These are phyloP conservation scores for Hordeum vulgare DNA, from an alignment of 176 grass and related monocot species.

Conservation along the genomic window DNA sequence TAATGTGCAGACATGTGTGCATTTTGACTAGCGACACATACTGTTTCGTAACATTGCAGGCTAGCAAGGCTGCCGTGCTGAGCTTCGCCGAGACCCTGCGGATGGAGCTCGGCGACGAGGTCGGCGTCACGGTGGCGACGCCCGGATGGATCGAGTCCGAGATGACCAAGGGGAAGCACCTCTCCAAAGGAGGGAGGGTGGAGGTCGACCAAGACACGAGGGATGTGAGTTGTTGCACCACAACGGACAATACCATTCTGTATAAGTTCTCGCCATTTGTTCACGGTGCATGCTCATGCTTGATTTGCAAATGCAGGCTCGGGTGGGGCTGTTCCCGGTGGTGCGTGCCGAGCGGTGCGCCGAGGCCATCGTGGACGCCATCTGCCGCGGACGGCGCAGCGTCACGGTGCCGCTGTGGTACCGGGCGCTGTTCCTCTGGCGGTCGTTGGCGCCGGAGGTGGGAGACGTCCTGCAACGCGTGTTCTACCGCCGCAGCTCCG, in stretches of 20 bases:
- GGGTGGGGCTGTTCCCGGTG: conserved; percentile 53
- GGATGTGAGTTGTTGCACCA: conserved; percentile 36
- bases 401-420: conserved; percentile 57
- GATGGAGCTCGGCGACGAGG: conserved; percentile 37
- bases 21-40: background rate
- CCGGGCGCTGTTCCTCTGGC: conserved; percentile 52
- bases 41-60: conserved; percentile 19
- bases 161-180: conserved; percentile 67
- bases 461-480: conserved; percentile 29
- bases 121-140: conserved; percentile 60
- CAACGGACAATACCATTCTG: background rate
- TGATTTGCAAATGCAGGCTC: conserved; percentile 42
- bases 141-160: conserved; percentile 68
- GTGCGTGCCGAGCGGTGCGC: conserved; percentile 33
- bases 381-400: conserved; percentile 34
- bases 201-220: conserved; percentile 49
- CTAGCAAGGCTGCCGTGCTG: conserved; percentile 56
- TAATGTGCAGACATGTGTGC: background rate
- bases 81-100: conserved; percentile 73
- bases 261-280: background rate
- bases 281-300: too few relatives aligned
- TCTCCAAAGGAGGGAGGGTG: conserved; percentile 32
- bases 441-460: conserved; percentile 52
- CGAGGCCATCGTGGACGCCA: conserved; percentile 49
- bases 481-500: conserved; percentile 36